Conservation (phyloP, 1,284 basidiomycete species). For the Boletellus deceptivus region DNA sequence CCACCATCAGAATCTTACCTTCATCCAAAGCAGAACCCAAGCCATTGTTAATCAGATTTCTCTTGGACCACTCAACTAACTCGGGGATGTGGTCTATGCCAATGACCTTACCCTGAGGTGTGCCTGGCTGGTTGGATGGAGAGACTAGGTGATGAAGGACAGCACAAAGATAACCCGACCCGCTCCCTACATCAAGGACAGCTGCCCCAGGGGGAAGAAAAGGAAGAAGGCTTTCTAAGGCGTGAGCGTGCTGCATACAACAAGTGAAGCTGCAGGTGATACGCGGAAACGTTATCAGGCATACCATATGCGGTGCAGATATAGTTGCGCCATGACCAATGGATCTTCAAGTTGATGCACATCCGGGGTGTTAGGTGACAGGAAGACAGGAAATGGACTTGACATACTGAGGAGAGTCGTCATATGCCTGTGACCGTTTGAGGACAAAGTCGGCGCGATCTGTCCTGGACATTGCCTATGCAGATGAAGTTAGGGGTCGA, state of each 20-base stretch:
- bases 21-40: constrained; percentile 50
- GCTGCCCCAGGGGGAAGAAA: constrained; percentile 67
- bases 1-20: constrained; percentile 60
- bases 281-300: not conserved
- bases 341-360: constrained; percentile 39
- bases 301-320: constrained; percentile 87
- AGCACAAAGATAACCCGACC: constrained; percentile 76
- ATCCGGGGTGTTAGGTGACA: not conserved
- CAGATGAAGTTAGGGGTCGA: not conserved
- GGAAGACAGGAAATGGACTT: not conserved
- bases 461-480: constrained; percentile 68
- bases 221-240: constrained; percentile 68
- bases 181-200: constrained; percentile 81
- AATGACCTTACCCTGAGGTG: constrained; percentile 63
- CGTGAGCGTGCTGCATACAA: constrained; percentile 73
- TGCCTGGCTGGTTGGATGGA: constrained; percentile 24
- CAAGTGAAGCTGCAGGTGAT: not conserved
- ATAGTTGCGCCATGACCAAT: constrained; percentile 86
- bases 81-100: constrained; percentile 91
- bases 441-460: constrained; percentile 76
- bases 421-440: constrained; percentile 57
- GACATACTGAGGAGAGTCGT: constrained; percentile 73
- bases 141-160: constrained; percentile 75
- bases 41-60: constrained; percentile 73
- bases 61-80: constrained; percentile 67